Evolutionary conservation across 1,284 basidiomycete genomes (phyloP).

Genomic region (Entoloma clypeatum): DNA sequence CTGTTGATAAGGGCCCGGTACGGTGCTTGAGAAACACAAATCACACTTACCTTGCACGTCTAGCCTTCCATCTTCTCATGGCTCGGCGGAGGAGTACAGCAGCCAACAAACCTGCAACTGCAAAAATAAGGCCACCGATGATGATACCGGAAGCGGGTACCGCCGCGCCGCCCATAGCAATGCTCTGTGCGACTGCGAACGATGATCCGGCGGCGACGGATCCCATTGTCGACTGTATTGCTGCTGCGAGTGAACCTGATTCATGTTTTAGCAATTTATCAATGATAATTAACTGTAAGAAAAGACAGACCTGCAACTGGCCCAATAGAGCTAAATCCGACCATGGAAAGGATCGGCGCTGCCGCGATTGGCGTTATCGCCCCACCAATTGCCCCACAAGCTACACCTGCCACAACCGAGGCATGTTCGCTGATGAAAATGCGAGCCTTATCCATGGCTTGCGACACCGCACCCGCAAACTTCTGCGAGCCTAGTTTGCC

Average conservation of each 20-base stretch:
- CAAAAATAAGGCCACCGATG: constrained; percentile 1
- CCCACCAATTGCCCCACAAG: constrained; percentile 3
- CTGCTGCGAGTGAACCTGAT: constrained; percentile 10
- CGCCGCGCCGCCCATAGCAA: constrained; percentile 14
- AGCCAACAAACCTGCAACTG: neutral
- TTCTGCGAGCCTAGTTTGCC: no score
- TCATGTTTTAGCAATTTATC: neutral
- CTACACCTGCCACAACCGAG: constrained; percentile 4
- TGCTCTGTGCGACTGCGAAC: constrained; percentile 15
- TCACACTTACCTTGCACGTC: no score
- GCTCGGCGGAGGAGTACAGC: no score
- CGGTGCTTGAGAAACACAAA: no score
- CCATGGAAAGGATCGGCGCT: constrained; percentile 8
- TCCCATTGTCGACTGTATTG: constrained; percentile 11
- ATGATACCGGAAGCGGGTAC: constrained; percentile 10
- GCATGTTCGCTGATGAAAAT: no score
- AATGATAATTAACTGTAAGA: neutral
- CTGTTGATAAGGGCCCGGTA: no score
- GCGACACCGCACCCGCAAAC: no score
- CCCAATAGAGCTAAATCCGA: constrained; percentile 14
- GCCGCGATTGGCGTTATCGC: constrained; percentile 11
- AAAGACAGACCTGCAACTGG: constrained; percentile 13
- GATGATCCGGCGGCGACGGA: constrained; percentile 8
- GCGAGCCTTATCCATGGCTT: no score
- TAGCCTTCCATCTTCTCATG: no score